Evolutionary conservation across 75 land plant species (phyloP).

Genomic region (Pinus taeda): DNA sequence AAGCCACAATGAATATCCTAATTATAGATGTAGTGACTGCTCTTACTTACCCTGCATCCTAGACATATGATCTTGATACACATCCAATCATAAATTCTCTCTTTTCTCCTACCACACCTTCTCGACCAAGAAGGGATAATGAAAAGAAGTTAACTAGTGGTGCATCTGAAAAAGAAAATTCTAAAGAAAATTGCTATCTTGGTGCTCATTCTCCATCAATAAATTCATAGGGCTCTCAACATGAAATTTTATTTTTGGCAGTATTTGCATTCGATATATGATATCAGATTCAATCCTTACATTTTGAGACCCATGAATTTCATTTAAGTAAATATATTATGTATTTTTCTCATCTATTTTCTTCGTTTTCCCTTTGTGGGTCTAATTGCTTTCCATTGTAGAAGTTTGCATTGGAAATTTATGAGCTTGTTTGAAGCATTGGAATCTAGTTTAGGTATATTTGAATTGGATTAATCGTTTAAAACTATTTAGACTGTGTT

Average conservation of each 20-base stretch:
- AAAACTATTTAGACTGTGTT: no score
- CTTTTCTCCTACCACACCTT: neutral
- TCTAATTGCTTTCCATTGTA: neutral
- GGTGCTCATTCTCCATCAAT: neutral
- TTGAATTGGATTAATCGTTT: no score
- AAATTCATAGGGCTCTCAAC: constrained; percentile 12
- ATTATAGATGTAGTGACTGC: constrained; percentile 53
- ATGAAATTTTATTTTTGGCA: constrained; percentile 42
- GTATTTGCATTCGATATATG: constrained; percentile 6
- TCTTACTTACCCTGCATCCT: constrained; percentile 36
- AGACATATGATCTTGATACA: constrained; percentile 29
- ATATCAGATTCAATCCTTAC: neutral
- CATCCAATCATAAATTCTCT: constrained; percentile 13
- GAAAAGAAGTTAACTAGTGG: neutral
- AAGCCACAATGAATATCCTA: constrained; percentile 38
- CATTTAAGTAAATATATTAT: constrained; percentile 4
- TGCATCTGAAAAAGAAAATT: constrained; percentile 10
- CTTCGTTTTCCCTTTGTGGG: neutral
- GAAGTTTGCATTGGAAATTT: neutral
- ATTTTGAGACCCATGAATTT: constrained; percentile 1
- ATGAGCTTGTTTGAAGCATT: neutral
- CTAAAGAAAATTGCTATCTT: neutral
- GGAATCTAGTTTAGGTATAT: neutral
- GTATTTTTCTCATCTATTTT: neutral
- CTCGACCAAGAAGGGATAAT: constrained; percentile 13